Evolutionary conservation across 2,329 filamentous ascomycete species (phyloP), one percentile per base, ranked within the genome.

Genomic region (Pseudogymnoascus sp.): DNA sequence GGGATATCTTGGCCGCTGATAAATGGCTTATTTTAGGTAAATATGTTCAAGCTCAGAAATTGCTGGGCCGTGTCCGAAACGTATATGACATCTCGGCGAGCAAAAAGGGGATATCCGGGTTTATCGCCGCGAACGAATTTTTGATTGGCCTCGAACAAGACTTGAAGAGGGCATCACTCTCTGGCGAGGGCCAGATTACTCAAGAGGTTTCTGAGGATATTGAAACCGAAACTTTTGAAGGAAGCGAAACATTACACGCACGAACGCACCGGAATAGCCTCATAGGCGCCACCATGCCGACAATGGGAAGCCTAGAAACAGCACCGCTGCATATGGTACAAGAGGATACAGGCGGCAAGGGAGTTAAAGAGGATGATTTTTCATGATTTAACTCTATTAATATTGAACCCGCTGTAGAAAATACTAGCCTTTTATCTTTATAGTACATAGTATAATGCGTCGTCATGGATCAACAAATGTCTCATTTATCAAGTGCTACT

Each of bases 1-100:
- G 93, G 93, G 89, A 88, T 67, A 82, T 95, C 21, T 81, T 96
- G 40, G 89, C 90, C 1, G 88, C 92, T 0, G 89, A 96, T 69
- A 83, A 87, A 1, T 99, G 95, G 95, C 80, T 93, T 62, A 83
- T 83, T 60, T 83, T 93, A 65, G 85, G 83, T 35, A 93, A 93
- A 71, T 86, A 86, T 61, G 84, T 89, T 12, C 89, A 96, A 71
- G 90, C 92, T 0, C 89, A 91, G 67, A 82, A 84, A 63, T 91
- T 90, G 66, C 81, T 97, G 1, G 86, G 89, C 59, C 85, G 89
- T 67, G 90, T 90, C 2, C 76, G 78, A 28, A 77, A 73, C 59
- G 81, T 80, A 69, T 88, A 87, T 70, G 76, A 78, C 5, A 74
- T 77, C 11, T 72, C 85, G 18, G 76, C 79, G 1, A 74, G 78